Evolutionary conservation across 2,329 filamentous ascomycete species (phyloP).

Genomic region (Pseudocercospora crystallina): DNA sequence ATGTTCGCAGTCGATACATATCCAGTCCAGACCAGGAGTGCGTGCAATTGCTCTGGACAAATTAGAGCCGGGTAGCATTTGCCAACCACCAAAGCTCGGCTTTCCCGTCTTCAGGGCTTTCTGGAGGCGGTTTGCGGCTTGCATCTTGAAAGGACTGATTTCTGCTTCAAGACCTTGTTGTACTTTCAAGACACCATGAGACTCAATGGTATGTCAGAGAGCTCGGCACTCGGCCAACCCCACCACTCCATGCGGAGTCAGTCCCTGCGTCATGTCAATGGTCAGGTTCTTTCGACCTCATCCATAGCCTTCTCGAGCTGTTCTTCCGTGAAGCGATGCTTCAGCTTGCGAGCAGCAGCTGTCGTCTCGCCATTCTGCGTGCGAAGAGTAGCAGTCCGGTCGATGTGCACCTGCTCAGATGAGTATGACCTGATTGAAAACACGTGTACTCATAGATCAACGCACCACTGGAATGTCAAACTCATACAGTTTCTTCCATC

Average conservation of each 20-base stretch:
- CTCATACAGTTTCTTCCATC: conserved; percentile 73
- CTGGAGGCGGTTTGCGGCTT: conserved; percentile 55
- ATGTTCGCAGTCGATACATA: conserved; percentile 54
- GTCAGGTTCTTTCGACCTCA: conserved; percentile 39
- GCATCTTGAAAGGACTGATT: conserved; percentile 40
- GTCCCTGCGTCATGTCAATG: background rate
- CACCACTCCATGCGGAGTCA: background rate
- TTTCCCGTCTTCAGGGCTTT: conserved; percentile 51
- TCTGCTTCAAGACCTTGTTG: conserved; percentile 20
- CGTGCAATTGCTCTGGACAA: conserved; percentile 54
- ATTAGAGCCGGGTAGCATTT: conserved; percentile 57
- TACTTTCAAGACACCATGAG: background rate
- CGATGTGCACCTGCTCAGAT: conserved; percentile 58
- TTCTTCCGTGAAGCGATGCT: conserved; percentile 71
- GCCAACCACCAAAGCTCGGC: conserved; percentile 57
- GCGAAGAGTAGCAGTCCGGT: conserved; percentile 51
- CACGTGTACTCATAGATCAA: background rate
- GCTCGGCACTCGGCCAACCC: background rate
- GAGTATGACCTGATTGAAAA: background rate
- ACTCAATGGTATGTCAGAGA: background rate
- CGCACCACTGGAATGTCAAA: conserved; percentile 78
- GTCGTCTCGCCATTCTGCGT: conserved; percentile 56
- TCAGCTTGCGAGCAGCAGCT: conserved; percentile 66
- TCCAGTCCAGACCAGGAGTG: conserved; percentile 47
- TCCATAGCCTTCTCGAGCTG: conserved; percentile 71